Percentiles rank a stretch among this genome's conserved stretches.
Evolutionary conservation across 2,329 filamentous ascomycete species (phyloP).

Genomic region (Xylariaceae sp.): DNA sequence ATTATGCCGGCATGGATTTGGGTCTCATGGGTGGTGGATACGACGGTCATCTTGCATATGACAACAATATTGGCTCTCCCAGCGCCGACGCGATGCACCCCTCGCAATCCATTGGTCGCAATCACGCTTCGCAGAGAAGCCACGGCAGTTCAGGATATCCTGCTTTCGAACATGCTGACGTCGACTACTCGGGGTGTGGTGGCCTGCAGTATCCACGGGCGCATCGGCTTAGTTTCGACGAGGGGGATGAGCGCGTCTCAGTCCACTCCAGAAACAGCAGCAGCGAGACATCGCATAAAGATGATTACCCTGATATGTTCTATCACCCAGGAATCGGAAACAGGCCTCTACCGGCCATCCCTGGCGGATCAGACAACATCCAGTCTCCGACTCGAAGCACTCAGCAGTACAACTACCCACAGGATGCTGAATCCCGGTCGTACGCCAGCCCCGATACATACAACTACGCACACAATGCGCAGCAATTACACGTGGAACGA

Average conservation of each 20-base stretch:
- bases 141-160: constrained; percentile 38
- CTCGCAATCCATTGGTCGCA: constrained; percentile 42
- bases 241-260: constrained; percentile 73
- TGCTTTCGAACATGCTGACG: constrained; percentile 57
- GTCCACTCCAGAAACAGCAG: constrained; percentile 51
- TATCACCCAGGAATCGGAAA: constrained; percentile 77
- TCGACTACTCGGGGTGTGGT: constrained; percentile 87
- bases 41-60: constrained; percentile 47
- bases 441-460: constrained; percentile 45
- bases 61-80: constrained; percentile 41
- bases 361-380: constrained; percentile 57
- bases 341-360: constrained; percentile 60
- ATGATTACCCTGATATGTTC: constrained; percentile 84
- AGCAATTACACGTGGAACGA: constrained; percentile 52
- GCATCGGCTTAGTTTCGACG: constrained; percentile 81
- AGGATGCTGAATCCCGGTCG: constrained; percentile 42
- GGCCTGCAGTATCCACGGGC: constrained; percentile 71
- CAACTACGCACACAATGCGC: constrained; percentile 40
- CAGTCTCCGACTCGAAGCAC: constrained; percentile 43
- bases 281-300: constrained; percentile 61
- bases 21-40: constrained; percentile 70
- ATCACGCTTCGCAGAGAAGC: constrained; percentile 35
- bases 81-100: constrained; percentile 38
- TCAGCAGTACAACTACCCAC: constrained; percentile 46
- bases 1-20: constrained; percentile 68